Percentiles rank a stretch among this genome's conserved stretches.
Conservation (phyloP, 140 eudicot genomes). For the Stevia rebaudiana region DNA sequence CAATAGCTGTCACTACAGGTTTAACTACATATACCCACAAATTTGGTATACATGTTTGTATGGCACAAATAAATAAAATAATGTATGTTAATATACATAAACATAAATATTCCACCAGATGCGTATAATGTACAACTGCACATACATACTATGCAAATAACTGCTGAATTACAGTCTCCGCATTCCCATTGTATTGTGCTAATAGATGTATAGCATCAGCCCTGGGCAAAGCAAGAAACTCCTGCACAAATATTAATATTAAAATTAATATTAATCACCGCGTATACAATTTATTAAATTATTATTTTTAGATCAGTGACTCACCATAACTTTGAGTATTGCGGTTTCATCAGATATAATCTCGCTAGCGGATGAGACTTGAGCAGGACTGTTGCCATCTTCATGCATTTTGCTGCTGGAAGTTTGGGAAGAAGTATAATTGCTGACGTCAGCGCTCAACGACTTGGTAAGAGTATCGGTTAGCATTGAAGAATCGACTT, state of each 20-base stretch:
- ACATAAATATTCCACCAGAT: slow-evolving; percentile 6
- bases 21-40: slow-evolving; percentile 4
- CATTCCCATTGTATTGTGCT: slow-evolving; percentile 78
- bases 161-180: slow-evolving; percentile 90
- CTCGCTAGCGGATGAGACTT: slow-evolving; percentile 54
- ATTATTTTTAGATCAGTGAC: slow-evolving; percentile 23
- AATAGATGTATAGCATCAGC: slow-evolving; percentile 96
- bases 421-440: slow-evolving; percentile 59
- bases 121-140: slow-evolving; percentile 22
- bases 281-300: neutral
- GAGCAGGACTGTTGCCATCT: slow-evolving; percentile 70
- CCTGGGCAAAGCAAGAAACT: slow-evolving; percentile 93
- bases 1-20: slow-evolving; percentile 1
- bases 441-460: slow-evolving; percentile 34
- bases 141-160: slow-evolving; percentile 56
- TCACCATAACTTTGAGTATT: slow-evolving; percentile 83
- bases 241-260: slow-evolving; percentile 62
- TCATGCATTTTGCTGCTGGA: slow-evolving; percentile 56
- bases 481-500: slow-evolving; percentile 37
- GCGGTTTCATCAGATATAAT: slow-evolving; percentile 65
- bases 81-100: slow-evolving; percentile 15
- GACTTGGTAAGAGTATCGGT: slow-evolving; percentile 43
- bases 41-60: slow-evolving; percentile 9
- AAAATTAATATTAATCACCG: no score
- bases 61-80: slow-evolving; percentile 37